Evolutionary conservation across 1,139 yeast species (phyloP).

Genomic region (Arxiozyma heterogenica): DNA sequence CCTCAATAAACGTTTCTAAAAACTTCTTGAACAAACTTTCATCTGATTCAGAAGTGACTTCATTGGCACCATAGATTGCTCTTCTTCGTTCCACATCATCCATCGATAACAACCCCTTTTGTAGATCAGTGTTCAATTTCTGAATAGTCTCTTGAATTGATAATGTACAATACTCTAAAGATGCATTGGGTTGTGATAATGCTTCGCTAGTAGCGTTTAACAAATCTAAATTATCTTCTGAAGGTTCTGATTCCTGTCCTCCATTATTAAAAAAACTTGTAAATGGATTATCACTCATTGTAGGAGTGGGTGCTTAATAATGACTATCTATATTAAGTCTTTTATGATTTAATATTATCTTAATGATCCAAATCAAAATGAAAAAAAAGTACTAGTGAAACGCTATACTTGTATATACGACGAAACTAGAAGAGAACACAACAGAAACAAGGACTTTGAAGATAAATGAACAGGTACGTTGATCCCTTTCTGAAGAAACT

Average conservation of each 20-base stretch:
- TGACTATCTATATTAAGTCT: too few relatives aligned
- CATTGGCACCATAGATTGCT: constrained; percentile 52
- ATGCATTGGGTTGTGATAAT: constrained; percentile 28
- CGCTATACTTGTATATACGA: background rate
- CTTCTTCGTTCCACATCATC: constrained; percentile 68
- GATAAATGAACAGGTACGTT: background rate
- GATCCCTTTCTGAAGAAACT: background rate
- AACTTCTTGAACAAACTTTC: constrained; percentile 54
- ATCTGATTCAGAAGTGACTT: constrained; percentile 23
- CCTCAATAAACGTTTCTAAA: constrained; percentile 70
- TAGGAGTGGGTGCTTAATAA: background rate
- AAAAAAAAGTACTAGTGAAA: background rate
- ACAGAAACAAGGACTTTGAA: background rate
- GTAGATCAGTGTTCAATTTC: constrained; percentile 52
- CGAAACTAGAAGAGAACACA: background rate
- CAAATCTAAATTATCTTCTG: constrained; percentile 14
- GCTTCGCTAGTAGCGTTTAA: constrained; percentile 16
- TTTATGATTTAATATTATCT: background rate
- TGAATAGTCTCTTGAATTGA: constrained; percentile 53
- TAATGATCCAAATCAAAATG: background rate
- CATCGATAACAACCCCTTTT: constrained; percentile 50
- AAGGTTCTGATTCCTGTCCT: constrained; percentile 17
- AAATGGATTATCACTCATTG: constrained; percentile 10
- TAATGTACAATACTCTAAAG: constrained; percentile 41
- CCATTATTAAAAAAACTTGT: background rate